These are phyloP conservation scores for Stemphylium lycopersici DNA, from an alignment of 2,329 filamentous ascomycete species.

Conservation along the genomic window DNA sequence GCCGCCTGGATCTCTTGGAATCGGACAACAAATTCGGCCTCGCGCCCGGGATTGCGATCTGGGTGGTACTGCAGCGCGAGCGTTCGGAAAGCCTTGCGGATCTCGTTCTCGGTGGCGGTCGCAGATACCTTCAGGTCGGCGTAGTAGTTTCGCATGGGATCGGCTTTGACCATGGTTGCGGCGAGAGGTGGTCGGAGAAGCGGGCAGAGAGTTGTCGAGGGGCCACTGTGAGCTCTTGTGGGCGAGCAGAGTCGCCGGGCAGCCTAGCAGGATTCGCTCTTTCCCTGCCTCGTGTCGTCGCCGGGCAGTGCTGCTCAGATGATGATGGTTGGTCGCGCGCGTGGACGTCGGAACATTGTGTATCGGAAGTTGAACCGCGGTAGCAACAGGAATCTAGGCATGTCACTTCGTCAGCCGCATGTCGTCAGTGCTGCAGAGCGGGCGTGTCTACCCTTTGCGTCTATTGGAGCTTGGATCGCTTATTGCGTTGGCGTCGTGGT, in stretches of 20 bases:
- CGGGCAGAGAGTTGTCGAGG: slow-evolving; percentile 1
- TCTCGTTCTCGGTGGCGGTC: slow-evolving; percentile 72
- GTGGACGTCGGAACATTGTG: slow-evolving; percentile 37
- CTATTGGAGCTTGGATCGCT: slow-evolving; percentile 24
- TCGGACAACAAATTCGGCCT: slow-evolving; percentile 77
- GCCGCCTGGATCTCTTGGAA: slow-evolving; percentile 88
- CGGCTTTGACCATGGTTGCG: slow-evolving; percentile 67
- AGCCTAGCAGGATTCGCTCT: slow-evolving; percentile 9
- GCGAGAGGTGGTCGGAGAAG: neutral
- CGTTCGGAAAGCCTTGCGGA: slow-evolving; percentile 86
- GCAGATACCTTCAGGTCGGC: slow-evolving; percentile 76
- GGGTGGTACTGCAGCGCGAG: slow-evolving; percentile 87
- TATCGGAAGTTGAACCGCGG: slow-evolving; percentile 7
- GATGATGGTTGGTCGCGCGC: slow-evolving; percentile 37
- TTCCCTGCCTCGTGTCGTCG: slow-evolving; percentile 28
- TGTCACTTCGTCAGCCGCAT: slow-evolving; percentile 29
- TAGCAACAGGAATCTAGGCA: slow-evolving; percentile 13
- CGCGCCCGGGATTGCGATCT: slow-evolving; percentile 84
- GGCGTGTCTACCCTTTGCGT: slow-evolving; percentile 10
- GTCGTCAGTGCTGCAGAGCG: slow-evolving; percentile 24
- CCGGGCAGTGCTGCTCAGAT: slow-evolving; percentile 44
- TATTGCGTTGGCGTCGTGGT: slow-evolving; percentile 24
- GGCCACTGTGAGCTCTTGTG: slow-evolving; percentile 3
- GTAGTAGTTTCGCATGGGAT: slow-evolving; percentile 79
- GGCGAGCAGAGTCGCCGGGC: slow-evolving; percentile 24